Evolutionary conservation across 208 protist genomes (phyloP), one percentile per base, ranked within the genome.

Genomic region (Acanthamoeba rhysodes): DNA sequence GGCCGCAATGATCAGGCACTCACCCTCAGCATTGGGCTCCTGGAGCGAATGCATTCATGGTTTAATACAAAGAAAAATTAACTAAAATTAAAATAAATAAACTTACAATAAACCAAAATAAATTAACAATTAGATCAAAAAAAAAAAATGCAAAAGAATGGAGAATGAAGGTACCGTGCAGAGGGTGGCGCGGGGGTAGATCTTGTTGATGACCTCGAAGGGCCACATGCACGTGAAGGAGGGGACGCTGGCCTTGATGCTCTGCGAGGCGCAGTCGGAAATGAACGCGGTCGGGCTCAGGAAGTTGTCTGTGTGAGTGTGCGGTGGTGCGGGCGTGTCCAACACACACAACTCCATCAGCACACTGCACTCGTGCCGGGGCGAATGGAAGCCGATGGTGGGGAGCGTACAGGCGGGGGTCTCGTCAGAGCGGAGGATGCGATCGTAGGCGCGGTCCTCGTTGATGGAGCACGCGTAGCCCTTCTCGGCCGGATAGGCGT

Each of bases 211-310:
- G 45, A 24, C 24, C 24, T 90, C 80, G 27, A 14, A 14, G 41
- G 45, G 10, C 80, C 80, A 90, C 48, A 90, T 90, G 80, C 80
- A 90, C 6, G 80, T n/a, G 80, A n/a, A 90, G 10, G 80, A 50
- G 22, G 80, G 55, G 37, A 90, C 9, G 20, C 20, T 59, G 22
- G 22, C 18, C 45, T 62, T 62, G 80, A 90, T 90, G 45, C 24
- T 24, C 20, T 8, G 6, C 6, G 80, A 59, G 18, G 80, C 80
- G 80, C 80, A 90, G 34, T 90, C 80, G 20, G 80, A 90, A 7
- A 90, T 90, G 80, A 90, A 90, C 7, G 80, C 80, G 18, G 80
- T 90, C 53, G 80, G 80, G 41, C 80, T 90, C 34, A 90, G 29
- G 41, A 59, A 90, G 53, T 90, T 90, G 34, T 90, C 80, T 90